These are phyloP conservation scores for Syzygium jambos DNA, from an alignment of 345 rosid species.

Conservation along the genomic window DNA sequence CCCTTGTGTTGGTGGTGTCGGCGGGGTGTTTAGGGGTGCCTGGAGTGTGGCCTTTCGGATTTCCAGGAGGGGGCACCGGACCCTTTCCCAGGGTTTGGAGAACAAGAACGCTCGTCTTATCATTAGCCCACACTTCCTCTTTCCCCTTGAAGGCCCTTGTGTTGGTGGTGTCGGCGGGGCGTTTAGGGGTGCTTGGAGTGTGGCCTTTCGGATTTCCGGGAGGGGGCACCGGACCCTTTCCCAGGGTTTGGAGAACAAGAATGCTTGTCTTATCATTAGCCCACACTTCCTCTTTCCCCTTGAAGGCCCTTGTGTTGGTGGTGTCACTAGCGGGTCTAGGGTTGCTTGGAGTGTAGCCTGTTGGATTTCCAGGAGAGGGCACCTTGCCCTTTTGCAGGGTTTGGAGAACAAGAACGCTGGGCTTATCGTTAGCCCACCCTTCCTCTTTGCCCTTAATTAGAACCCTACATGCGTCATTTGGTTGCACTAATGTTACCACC, in stretches of 20 bases:
- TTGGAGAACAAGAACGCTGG: neutral
- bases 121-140: neutral
- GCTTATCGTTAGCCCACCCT: neutral
- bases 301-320: neutral
- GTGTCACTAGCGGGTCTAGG: neutral
- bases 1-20: neutral
- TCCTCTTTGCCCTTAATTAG: neutral
- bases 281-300: neutral
- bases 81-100: neutral
- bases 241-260: neutral
- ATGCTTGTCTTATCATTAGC: neutral
- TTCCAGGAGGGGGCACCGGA: neutral
- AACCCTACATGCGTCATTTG: neutral
- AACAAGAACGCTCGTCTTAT: neutral
- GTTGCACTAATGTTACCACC: neutral
- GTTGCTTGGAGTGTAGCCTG: neutral
- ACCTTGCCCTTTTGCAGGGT: neutral
- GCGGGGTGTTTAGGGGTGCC: neutral
- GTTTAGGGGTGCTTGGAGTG: neutral
- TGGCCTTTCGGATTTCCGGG: neutral
- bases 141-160: too few species aligned
- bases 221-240: neutral
- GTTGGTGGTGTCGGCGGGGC: neutral
- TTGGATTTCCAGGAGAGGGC: neutral
- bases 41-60: neutral